Percentiles rank a stretch among this genome's conserved stretches.
Evolutionary conservation across 2,329 filamentous ascomycete genomes (phyloP).

Genomic region (Zymoseptoria pseudotritici): DNA sequence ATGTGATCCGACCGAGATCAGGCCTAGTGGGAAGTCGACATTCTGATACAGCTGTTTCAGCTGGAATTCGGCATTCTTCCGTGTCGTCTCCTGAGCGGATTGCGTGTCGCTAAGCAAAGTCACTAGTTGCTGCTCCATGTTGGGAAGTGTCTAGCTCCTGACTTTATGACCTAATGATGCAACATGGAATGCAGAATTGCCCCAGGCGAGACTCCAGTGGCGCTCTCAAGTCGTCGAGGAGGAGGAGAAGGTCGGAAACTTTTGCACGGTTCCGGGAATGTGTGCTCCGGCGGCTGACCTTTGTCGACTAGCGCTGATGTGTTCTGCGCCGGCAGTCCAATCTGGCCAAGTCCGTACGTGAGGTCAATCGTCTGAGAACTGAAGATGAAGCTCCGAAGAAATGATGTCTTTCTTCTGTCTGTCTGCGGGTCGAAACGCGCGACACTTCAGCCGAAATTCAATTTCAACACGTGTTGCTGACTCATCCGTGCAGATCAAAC

Average conservation of each 20-base stretch:
- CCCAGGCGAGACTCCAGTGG: neutral
- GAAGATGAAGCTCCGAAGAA: neutral
- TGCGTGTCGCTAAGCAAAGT: slow-evolving; percentile 83
- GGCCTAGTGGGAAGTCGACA: slow-evolving; percentile 66
- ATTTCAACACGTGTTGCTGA: neutral
- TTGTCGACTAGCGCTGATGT: neutral
- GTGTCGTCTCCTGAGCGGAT: slow-evolving; percentile 63
- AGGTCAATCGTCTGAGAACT: neutral
- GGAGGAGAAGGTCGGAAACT: neutral
- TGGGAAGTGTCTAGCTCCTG: slow-evolving; percentile 17
- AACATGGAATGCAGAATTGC: slow-evolving; percentile 6
- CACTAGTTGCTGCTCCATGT: slow-evolving; percentile 89
- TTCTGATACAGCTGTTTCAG: slow-evolving; percentile 58
- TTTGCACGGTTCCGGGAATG: neutral
- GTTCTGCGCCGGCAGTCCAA: neutral
- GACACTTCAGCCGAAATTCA: neutral
- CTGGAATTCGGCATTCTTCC: slow-evolving; percentile 80
- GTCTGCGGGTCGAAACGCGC: neutral
- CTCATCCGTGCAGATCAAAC: neutral
- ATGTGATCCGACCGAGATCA: slow-evolving; percentile 75
- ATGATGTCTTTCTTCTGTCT: neutral
- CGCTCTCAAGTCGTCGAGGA: neutral
- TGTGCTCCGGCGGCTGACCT: neutral
- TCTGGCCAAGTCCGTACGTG: neutral
- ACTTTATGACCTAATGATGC: slow-evolving; percentile 7